A percentile compares a stretch with the other conserved stretches of the same genome.
phyloP scores from a whole-genome alignment of 2,329 filamentous ascomycete genomes.

The Incumbomyces delicatus region DNA sequence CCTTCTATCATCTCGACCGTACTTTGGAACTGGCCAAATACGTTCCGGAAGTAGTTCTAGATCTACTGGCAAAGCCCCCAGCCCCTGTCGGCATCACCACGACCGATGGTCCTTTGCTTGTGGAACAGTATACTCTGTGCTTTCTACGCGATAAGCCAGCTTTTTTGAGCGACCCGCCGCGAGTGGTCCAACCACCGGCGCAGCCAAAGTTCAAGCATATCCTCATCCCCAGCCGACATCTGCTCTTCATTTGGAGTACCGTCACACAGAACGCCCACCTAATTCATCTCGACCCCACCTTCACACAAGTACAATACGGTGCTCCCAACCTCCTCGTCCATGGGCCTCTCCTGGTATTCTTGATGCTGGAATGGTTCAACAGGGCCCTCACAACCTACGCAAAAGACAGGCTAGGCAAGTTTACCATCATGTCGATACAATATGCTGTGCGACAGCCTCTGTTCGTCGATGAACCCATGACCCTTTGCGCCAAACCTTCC shows the following conservation, averaged over 20 bases:
- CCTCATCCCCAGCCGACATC: slow-evolving; percentile 55
- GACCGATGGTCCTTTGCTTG: slow-evolving; percentile 44
- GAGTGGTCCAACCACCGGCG: slow-evolving; percentile 25
- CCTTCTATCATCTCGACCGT: slow-evolving; percentile 35
- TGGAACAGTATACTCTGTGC: slow-evolving; percentile 56
- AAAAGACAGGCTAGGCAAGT: neutral
- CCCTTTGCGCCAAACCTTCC: slow-evolving; percentile 53
- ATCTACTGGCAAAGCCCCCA: neutral
- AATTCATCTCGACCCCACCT: slow-evolving; percentile 73
- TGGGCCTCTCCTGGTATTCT: slow-evolving; percentile 67
- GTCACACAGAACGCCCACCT: slow-evolving; percentile 86
- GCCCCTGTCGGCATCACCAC: neutral
- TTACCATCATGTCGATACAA: slow-evolving; percentile 35
- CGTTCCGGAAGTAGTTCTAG: neutral
- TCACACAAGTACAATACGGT: slow-evolving; percentile 61
- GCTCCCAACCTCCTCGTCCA: slow-evolving; percentile 71
- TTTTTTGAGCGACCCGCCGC: slow-evolving; percentile 15
- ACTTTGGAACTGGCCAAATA: slow-evolving; percentile 20
- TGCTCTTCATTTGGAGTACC: slow-evolving; percentile 85
- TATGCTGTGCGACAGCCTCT: slow-evolving; percentile 78
- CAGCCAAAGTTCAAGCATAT: slow-evolving; percentile 47
- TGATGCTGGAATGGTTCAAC: slow-evolving; percentile 60
- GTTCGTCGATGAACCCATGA: slow-evolving; percentile 62
- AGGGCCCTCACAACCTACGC: slow-evolving; percentile 26
- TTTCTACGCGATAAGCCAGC: slow-evolving; percentile 29